A percentile compares a stretch with the other conserved stretches of the same genome.
Evolutionary conservation across 495 filamentous ascomycete species (phyloP).

Genomic region (Xylaria cubensis): DNA sequence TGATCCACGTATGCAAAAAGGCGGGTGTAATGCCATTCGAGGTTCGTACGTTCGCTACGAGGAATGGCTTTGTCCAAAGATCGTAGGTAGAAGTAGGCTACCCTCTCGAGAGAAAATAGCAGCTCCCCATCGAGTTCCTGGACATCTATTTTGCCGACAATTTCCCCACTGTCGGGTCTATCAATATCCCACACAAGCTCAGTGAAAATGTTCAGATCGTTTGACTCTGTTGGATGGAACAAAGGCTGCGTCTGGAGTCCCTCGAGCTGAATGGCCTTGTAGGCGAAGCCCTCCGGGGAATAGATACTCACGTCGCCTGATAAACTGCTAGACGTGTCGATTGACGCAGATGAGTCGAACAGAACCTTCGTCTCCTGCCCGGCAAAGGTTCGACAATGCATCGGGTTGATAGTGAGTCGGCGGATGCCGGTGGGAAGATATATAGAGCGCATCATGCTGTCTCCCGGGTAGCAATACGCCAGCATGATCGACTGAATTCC

Average conservation of each 20-base stretch:
- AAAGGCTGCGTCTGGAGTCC: constrained; percentile 4
- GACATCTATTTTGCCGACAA: not conserved
- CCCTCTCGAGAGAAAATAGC: constrained; percentile 32
- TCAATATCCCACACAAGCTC: constrained; percentile 10
- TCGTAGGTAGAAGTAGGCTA: constrained; percentile 38
- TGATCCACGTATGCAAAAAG: constrained; percentile 1
- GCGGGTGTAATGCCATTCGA: not conserved
- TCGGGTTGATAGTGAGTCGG: constrained; percentile 25
- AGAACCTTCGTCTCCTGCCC: not conserved
- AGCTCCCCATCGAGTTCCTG: not conserved
- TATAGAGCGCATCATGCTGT: constrained; percentile 31
- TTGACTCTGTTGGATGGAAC: not conserved
- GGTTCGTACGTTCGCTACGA: not conserved
- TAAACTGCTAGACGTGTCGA: not conserved
- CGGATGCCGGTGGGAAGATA: constrained; percentile 37
- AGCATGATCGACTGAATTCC: constrained; percentile 40
- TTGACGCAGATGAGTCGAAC: not conserved
- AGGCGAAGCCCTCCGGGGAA: not conserved
- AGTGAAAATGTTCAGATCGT: constrained; percentile 6
- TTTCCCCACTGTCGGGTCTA: not conserved
- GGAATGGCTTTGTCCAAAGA: not conserved
- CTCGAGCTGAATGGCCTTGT: constrained; percentile 2
- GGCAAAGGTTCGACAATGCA: not conserved
- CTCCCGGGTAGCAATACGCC: constrained; percentile 32
- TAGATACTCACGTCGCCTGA: constrained; percentile 3